Evolutionary conservation across 2,329 filamentous ascomycete genomes (phyloP).

Genomic region (Aspergillus pseudoterreus): DNA sequence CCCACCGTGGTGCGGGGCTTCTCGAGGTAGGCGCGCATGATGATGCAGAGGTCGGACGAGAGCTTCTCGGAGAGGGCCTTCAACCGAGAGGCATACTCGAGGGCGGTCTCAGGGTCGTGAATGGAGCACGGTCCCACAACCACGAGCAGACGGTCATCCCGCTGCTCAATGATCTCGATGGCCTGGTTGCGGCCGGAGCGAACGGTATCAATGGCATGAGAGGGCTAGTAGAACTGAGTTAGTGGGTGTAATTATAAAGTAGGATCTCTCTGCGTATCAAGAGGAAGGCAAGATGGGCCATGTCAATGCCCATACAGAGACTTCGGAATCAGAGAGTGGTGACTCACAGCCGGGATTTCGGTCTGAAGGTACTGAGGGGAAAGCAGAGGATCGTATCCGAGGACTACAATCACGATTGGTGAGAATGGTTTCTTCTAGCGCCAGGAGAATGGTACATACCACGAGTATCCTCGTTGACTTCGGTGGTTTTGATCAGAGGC

Average conservation of each 20-base stretch:
- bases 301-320: background rate
- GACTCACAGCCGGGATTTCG: constrained; percentile 67
- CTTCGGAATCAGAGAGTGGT: constrained; percentile 47
- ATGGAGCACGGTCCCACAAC: constrained; percentile 96
- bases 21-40: constrained; percentile 99
- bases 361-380: constrained; percentile 80
- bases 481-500: constrained; percentile 39
- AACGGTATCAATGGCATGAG: constrained; percentile 39
- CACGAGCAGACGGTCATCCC: constrained; percentile 84
- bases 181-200: constrained; percentile 51
- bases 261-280: no score
- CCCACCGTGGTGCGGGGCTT: constrained; percentile 97
- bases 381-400: constrained; percentile 91
- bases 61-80: constrained; percentile 76
- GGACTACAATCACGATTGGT: constrained; percentile 54
- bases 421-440: background rate
- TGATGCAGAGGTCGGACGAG: constrained; percentile 76
- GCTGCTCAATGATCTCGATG: constrained; percentile 69
- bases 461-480: constrained; percentile 45
- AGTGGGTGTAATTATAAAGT: background rate
- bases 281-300: no score
- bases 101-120: constrained; percentile 82
- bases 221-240: constrained; percentile 27
- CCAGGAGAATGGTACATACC: constrained; percentile 27
- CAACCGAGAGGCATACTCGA: constrained; percentile 82